These are phyloP conservation scores for Metschnikowia baotianmanensis DNA, from an alignment of 805 yeast genomes.

Conservation along the genomic window DNA sequence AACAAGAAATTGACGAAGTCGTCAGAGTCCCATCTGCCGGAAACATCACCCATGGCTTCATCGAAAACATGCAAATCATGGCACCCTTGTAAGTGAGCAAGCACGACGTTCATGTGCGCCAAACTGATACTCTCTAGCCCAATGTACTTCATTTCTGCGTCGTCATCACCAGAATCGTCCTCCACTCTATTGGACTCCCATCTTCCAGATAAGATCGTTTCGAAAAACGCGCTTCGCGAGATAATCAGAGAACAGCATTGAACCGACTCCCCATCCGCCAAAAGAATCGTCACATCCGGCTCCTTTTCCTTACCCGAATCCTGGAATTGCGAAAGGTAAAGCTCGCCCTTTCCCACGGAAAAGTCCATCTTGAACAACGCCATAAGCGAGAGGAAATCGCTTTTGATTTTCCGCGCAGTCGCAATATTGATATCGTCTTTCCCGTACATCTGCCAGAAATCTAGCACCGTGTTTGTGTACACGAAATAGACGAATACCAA, in stretches of 20 bases:
- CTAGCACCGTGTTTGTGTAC: conserved; percentile 47
- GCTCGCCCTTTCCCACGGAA: conserved; percentile 11
- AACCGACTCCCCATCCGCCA: conserved; percentile 46
- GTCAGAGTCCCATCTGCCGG: conserved; percentile 20
- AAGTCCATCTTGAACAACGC: conserved; percentile 16
- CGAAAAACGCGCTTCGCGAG: conserved; percentile 62
- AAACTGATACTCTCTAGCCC: conserved; percentile 44
- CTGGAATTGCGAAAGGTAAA: conserved; percentile 9
- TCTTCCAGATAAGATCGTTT: conserved; percentile 49
- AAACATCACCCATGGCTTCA: conserved; percentile 3
- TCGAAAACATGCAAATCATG: conserved; percentile 42
- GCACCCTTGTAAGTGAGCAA: conserved; percentile 59
- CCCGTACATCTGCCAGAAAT: conserved; percentile 45
- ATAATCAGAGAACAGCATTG: conserved; percentile 54
- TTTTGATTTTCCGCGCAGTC: conserved; percentile 27
- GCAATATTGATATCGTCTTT: conserved; percentile 23
- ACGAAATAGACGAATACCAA: conserved; percentile 42
- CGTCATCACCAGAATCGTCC: conserved; percentile 5
- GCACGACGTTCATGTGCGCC: conserved; percentile 45
- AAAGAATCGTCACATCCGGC: conserved; percentile 43
- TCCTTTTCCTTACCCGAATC: conserved; percentile 18
- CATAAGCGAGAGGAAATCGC: conserved; percentile 27
- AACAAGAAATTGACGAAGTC: conserved; percentile 54
- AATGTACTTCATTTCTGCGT: conserved; percentile 24
- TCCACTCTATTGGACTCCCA: conserved; percentile 40